phyloP scores from a whole-genome alignment of 2,329 filamentous ascomycete genomes.

The Pleoardoris graminearum region DNA sequence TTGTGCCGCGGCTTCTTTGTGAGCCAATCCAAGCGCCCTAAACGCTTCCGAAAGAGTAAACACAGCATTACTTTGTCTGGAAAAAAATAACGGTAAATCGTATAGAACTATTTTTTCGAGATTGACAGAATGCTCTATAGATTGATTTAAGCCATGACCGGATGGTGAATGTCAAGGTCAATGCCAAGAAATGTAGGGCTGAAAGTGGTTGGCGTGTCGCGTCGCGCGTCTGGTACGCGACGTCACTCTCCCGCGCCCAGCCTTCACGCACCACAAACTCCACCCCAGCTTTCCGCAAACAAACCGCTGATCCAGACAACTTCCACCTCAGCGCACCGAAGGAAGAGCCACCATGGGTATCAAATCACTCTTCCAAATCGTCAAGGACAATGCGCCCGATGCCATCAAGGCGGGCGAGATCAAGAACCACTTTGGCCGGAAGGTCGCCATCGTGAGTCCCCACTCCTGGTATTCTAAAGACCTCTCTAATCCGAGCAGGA shows the following conservation, averaged over 20 bases:
- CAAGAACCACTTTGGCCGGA: slow-evolving; percentile 97
- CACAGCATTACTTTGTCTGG: too few relatives aligned
- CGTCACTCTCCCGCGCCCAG: slow-evolving; percentile 16
- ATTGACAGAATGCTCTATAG: neutral
- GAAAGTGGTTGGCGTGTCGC: slow-evolving; percentile 23
- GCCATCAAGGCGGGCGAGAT: slow-evolving; percentile 96
- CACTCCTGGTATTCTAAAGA: too few relatives aligned
- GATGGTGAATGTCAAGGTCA: slow-evolving; percentile 11
- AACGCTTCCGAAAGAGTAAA: slow-evolving; percentile 6
- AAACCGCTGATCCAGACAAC: neutral
- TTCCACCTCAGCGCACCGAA: neutral
- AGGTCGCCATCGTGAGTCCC: slow-evolving; percentile 85
- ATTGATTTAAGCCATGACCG: neutral
- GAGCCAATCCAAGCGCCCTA: neutral
- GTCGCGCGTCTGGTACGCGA: slow-evolving; percentile 38
- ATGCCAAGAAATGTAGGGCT: slow-evolving; percentile 31
- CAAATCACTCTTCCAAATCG: slow-evolving; percentile 53
- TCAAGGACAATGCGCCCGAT: slow-evolving; percentile 83
- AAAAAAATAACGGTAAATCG: too few relatives aligned
- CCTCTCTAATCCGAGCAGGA: slow-evolving; percentile 21
- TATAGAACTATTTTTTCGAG: too few relatives aligned
- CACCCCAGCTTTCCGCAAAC: slow-evolving; percentile 2
- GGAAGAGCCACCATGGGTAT: slow-evolving; percentile 42
- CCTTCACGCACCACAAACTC: slow-evolving; percentile 17
- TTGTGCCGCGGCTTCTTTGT: slow-evolving; percentile 19